phyloP scores from a whole-genome alignment of 2,329 filamentous ascomycete species.

The Fusarium decemcellulare region DNA sequence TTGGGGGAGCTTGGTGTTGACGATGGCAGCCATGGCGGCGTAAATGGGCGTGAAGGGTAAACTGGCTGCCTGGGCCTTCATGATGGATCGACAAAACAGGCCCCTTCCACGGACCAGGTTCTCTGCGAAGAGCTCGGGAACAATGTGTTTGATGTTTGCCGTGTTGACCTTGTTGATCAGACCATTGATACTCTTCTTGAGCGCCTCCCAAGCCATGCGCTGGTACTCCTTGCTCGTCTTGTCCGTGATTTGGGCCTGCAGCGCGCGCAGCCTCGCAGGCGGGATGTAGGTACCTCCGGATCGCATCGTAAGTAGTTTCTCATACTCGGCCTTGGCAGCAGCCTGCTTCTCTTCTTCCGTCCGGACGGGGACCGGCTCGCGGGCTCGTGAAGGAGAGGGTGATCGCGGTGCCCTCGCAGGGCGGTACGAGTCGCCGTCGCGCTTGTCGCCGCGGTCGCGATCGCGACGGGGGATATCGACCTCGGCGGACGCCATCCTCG shows the following conservation, averaged over 20 bases:
- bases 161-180: constrained; percentile 99
- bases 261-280: constrained; percentile 87
- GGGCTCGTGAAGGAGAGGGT: constrained; percentile 49
- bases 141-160: constrained; percentile 97
- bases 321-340: constrained; percentile 91
- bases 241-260: constrained; percentile 97
- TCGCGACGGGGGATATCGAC: constrained; percentile 58
- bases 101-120: constrained; percentile 93
- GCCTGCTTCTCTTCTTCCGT: constrained; percentile 90
- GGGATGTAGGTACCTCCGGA: constrained; percentile 98
- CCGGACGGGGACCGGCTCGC: constrained; percentile 58
- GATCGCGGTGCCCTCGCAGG: constrained; percentile 52
- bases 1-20: constrained; percentile 96
- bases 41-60: constrained; percentile 97
- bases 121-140: constrained; percentile 95
- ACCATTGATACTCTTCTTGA: constrained; percentile 99
- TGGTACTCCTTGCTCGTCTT: constrained; percentile 97
- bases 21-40: constrained; percentile 94
- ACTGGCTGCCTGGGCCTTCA: constrained; percentile 98
- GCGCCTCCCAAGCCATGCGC: constrained; percentile 98
- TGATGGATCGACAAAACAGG: constrained; percentile 94
- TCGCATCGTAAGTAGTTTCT: constrained; percentile 91
- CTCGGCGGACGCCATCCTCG: constrained; percentile 62
- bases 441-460: constrained; percentile 51
- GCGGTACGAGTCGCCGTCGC: constrained; percentile 67